phyloP scores from a whole-genome alignment of 1,284 basidiomycete genomes.

The Leccinum cinnamomeum region DNA sequence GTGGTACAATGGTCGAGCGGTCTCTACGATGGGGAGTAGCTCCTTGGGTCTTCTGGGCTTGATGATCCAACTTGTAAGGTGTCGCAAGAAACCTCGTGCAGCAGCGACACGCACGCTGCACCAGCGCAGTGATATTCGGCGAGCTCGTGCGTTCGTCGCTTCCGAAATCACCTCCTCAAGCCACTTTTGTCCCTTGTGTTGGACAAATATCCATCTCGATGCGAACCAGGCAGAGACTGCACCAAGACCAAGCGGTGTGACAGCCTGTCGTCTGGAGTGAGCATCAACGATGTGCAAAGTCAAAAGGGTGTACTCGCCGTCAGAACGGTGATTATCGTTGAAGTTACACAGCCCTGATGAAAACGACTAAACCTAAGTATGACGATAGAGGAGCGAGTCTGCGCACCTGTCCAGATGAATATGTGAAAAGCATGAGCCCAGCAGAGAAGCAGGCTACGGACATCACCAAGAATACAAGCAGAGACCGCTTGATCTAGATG shows the following conservation, averaged over 20 bases:
- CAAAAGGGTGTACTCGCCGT: slow-evolving; percentile 44
- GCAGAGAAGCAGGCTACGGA: slow-evolving; percentile 59
- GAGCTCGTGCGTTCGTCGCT: slow-evolving; percentile 38
- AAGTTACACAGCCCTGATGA: slow-evolving; percentile 55
- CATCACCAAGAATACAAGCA: slow-evolving; percentile 55
- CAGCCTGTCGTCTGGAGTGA: slow-evolving; percentile 26
- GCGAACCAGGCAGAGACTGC: slow-evolving; percentile 79
- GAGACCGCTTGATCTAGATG: slow-evolving; percentile 61
- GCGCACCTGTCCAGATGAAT: slow-evolving; percentile 48
- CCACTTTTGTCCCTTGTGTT: slow-evolving; percentile 73
- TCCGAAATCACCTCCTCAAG: slow-evolving; percentile 66
- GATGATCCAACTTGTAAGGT: slow-evolving; percentile 29
- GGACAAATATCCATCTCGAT: slow-evolving; percentile 66
- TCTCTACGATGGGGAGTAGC: slow-evolving; percentile 29
- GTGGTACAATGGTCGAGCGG: slow-evolving; percentile 18
- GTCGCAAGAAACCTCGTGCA: slow-evolving; percentile 24
- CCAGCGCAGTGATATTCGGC: slow-evolving; percentile 26
- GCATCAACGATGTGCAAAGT: neutral
- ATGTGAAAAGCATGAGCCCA: slow-evolving; percentile 54
- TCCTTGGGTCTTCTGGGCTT: slow-evolving; percentile 30
- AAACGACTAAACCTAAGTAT: slow-evolving; percentile 16
- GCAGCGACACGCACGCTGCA: slow-evolving; percentile 27
- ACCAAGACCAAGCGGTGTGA: slow-evolving; percentile 71
- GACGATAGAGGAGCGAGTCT: slow-evolving; percentile 24
- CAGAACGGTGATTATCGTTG: slow-evolving; percentile 71